Evolutionary conservation across 129 eudicot genomes (phyloP), one percentile per base, ranked within the genome.

Genomic region (Ambrosia artemisiifolia): DNA sequence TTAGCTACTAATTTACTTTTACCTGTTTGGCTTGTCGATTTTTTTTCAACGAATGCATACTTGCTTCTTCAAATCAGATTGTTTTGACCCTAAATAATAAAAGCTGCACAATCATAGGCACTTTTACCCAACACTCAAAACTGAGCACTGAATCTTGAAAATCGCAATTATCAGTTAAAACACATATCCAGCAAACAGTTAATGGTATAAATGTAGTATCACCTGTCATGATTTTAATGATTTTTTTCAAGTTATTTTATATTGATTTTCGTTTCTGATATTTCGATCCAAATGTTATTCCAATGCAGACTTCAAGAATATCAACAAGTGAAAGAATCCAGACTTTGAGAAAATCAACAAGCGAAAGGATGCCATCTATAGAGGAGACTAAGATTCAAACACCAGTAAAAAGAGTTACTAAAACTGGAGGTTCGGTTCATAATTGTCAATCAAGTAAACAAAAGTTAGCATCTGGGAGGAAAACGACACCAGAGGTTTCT

Each of bases 341-440:
- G 36, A 33, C 36, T 33, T 33, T 4, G 4, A 33, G 36, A 33
- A 33, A 2, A 33, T 33, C 36, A 33, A 33, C 36, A 33, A 33
- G 36, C 4, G 36, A 33, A 79, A 60, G 40, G 65, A 32, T 60
- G 61, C 76, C 82, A 48, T 62, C 84, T 18, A 85, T 76, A 70
- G 91, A 87, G 42, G 95, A 85, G 76, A 79, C 33, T 60, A 88
- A 72, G 80, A 65, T 38, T 28, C 81, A 77, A 18, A 59, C 77
- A 71, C 46, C 88, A 43, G 19, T 69, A 30, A 87, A 61, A 69
- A 80, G 48, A 63, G 68, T 55, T 68, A 36, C 82, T 42, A 17
- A 70, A 46, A 75, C 60, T 75, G 79, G 81, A 48, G 83, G 78
- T 66, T 14, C 64, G 46, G 84, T 78, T 78, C 78, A 86, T 77